Conservation (phyloP, 2,329 filamentous ascomycete genomes). For the Curvularia verruculosa region DNA sequence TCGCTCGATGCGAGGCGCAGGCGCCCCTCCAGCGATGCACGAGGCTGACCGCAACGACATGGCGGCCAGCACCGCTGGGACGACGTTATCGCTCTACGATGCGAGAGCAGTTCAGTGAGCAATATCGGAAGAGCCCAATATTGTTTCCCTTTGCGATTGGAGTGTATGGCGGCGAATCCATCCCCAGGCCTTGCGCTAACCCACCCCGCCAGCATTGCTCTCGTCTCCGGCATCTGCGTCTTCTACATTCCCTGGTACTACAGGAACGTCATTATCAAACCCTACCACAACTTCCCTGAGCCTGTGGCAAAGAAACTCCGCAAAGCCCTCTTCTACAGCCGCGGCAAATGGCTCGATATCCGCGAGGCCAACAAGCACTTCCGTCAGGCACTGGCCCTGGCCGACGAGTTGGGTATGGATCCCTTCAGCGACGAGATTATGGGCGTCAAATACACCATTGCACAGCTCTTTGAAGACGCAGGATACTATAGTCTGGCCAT, state of each 20-base stretch:
- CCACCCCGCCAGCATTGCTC: constrained; percentile 43
- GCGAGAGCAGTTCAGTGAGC: constrained; percentile 36
- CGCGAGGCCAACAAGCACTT: constrained; percentile 83
- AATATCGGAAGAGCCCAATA: constrained; percentile 50
- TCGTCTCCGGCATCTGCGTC: constrained; percentile 46
- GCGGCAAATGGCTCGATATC: constrained; percentile 68
- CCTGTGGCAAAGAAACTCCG: constrained; percentile 79
- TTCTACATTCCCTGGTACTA: constrained; percentile 57
- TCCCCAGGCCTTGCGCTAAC: constrained; percentile 1
- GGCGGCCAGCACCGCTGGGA: constrained; percentile 30
- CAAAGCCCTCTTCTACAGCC: constrained; percentile 83
- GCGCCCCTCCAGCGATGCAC: constrained; percentile 25
- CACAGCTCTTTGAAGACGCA: constrained; percentile 78
- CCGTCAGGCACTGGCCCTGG: constrained; percentile 75
- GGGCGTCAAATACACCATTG: constrained; percentile 83
- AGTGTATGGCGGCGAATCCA: constrained; percentile 22
- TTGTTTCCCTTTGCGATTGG: constrained; percentile 46
- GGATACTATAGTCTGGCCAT: constrained; percentile 72
- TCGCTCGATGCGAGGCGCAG: constrained; percentile 36
- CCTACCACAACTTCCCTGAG: constrained; percentile 67
- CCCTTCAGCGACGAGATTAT: constrained; percentile 90
- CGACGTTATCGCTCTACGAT: constrained; percentile 39
- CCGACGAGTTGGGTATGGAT: constrained; percentile 77
- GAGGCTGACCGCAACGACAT: constrained; percentile 31
- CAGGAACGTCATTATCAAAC: constrained; percentile 53